These are phyloP conservation scores for Ulmus americana DNA, from an alignment of 331 rosid species.

Conservation along the genomic window DNA sequence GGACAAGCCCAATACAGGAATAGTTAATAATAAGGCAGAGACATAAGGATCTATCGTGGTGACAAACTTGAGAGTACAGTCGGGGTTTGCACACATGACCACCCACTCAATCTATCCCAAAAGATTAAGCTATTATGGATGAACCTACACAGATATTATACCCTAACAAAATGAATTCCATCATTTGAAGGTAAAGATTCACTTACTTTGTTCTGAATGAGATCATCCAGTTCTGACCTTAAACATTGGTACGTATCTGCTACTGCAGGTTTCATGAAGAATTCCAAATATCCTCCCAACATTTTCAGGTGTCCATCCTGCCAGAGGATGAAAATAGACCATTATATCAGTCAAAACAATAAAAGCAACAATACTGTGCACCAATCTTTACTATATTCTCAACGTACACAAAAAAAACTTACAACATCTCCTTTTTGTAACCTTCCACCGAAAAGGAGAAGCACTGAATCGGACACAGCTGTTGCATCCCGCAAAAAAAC, in stretches of 20 bases:
- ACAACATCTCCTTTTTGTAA: slow-evolving; percentile 62
- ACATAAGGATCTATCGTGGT: not conserved
- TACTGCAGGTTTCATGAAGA: slow-evolving; percentile 70
- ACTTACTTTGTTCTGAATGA: slow-evolving; percentile 78
- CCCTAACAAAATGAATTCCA: too few species aligned
- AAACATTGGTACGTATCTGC: slow-evolving; percentile 64
- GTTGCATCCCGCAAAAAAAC: slow-evolving; percentile 95
- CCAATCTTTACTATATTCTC: too few species aligned
- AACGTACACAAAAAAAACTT: slow-evolving; percentile 23
- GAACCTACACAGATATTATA: too few species aligned
- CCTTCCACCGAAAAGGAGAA: slow-evolving; percentile 90
- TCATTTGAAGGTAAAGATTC: not conserved
- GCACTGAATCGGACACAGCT: slow-evolving; percentile 73
- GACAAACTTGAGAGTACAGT: too few species aligned
- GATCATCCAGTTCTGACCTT: slow-evolving; percentile 67
- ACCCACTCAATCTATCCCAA: too few species aligned
- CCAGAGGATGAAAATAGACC: slow-evolving; percentile 19
- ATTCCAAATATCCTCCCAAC: slow-evolving; percentile 93
- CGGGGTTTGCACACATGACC: too few species aligned
- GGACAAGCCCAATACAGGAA: too few species aligned
- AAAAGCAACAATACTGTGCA: slow-evolving; percentile 1
- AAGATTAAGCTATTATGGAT: too few species aligned
- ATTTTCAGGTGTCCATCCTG: slow-evolving; percentile 88
- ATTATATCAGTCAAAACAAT: slow-evolving; percentile 7
- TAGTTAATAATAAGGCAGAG: not conserved